Base-by-base conservation (phyloP, 306 rosid species). In the Ochetophila trinervis region DNA sequence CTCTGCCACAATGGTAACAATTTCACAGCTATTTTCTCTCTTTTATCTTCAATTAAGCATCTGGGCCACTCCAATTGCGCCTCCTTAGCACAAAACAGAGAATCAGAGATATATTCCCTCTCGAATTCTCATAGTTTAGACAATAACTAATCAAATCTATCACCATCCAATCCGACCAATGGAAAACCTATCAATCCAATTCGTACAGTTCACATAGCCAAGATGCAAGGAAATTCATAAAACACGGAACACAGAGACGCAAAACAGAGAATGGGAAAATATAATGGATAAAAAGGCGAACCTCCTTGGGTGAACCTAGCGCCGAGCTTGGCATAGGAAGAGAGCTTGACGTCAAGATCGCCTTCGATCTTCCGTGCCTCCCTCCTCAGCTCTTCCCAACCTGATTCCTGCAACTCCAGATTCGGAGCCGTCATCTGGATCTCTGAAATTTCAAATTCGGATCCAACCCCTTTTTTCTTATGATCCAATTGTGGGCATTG, bases 361-460 rank as follows among this genome's bases (percentile, higher is more conserved):
- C 99, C 97, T 63, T 94, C 99, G 85, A 94, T 86, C 88, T 94
- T 94, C 54, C 97, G 68, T 11, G 99, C 99, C 75, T 94, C 99
- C 68, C 83, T 82, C 55, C 99, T 85, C 71, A 90, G 83, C 74
- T 90, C 99, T 66, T 94, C 99, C 99, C 99, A 94, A 57, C 99
- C 99, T 49, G 95, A 94, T 73, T 94, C 99, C 91, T 94, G 99
- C 82, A 94, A 71, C 74, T 94, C 96, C 84, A 94, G 80, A 73
- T 36, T 85, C 67, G 71, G 50, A 79, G 84, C 95, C 77, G 79
- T 83, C 94, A 81, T 86, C 72, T 77, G 81, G 87, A 82, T 78
- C 79, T 78, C 59, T 42, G 30, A 22, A 47, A 52, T 59, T n/a
- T 44, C 62, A 63, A 67, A 57, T 63, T 76, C 76, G 27, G 78